Conservation (phyloP, 78 protist species). For the slime mould (Dictyostelium discoideum) region DNA sequence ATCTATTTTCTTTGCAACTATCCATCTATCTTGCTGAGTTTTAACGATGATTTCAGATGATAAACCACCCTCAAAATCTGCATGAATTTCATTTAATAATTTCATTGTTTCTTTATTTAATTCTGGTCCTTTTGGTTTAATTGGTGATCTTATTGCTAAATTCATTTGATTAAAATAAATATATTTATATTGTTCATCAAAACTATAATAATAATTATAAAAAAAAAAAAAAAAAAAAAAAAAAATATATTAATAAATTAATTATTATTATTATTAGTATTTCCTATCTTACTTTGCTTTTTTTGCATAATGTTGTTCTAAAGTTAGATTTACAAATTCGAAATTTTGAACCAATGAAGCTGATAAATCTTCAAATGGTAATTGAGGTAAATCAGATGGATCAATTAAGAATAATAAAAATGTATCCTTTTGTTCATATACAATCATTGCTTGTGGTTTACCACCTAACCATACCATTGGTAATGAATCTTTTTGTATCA, state of each 20-base stretch:
- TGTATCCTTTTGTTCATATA: slow-evolving; percentile 78
- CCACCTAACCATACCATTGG: slow-evolving; percentile 40
- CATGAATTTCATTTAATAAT: slow-evolving; percentile 78
- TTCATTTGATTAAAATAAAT: slow-evolving; percentile 90
- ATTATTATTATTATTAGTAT: too few relatives aligned
- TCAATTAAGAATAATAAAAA: slow-evolving; percentile 48
- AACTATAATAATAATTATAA: too few relatives aligned
- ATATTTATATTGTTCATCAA: slow-evolving; percentile 84
- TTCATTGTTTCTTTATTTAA: slow-evolving; percentile 73
- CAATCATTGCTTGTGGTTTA: slow-evolving; percentile 20
- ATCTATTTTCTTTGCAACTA: slow-evolving; percentile 83
- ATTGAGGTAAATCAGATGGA: slow-evolving; percentile 4
- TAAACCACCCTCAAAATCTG: slow-evolving; percentile 66
- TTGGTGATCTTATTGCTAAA: slow-evolving; percentile 86
- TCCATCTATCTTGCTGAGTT: slow-evolving; percentile 80
- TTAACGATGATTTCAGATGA: slow-evolving; percentile 50
- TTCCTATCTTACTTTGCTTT: slow-evolving; percentile 29
- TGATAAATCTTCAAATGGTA: slow-evolving; percentile 29
- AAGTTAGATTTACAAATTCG: slow-evolving; percentile 43
- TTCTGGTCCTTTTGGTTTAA: slow-evolving; percentile 40
- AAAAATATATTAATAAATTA: background rate
- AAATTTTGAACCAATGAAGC: slow-evolving; percentile 10
- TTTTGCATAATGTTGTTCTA: slow-evolving; percentile 35
- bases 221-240: background rate
- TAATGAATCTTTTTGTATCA: slow-evolving; percentile 17